Conservation (phyloP, 75 land plant species). For the Picea sitchensis region DNA sequence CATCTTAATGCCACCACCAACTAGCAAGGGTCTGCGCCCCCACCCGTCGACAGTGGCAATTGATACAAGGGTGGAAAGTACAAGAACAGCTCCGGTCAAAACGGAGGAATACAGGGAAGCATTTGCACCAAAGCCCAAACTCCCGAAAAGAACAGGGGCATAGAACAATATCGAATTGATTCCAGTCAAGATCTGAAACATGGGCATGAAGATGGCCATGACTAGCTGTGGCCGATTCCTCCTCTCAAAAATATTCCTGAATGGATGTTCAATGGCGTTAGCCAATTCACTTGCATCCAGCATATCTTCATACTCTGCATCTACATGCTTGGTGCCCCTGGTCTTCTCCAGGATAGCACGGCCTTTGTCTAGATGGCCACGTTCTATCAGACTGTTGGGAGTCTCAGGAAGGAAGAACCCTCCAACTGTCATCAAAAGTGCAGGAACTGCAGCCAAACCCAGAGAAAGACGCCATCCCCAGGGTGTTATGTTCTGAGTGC, state of each 20-base stretch:
- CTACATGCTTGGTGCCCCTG: constrained; percentile 55
- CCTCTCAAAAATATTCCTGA: constrained; percentile 54
- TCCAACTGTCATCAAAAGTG: constrained; percentile 41
- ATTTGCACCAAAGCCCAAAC: constrained; percentile 61
- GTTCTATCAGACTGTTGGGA: constrained; percentile 58
- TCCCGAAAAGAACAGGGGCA: constrained; percentile 80
- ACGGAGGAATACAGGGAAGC: constrained; percentile 82
- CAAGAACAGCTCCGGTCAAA: constrained; percentile 70
- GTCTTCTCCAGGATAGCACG: constrained; percentile 50
- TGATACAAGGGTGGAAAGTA: constrained; percentile 58
- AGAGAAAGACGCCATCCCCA: constrained; percentile 71
- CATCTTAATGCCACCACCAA: constrained; percentile 73
- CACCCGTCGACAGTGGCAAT: constrained; percentile 61
- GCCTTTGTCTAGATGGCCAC: constrained; percentile 42
- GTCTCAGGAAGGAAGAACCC: constrained; percentile 52
- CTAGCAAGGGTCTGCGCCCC: constrained; percentile 55
- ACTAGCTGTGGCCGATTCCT: constrained; percentile 80
- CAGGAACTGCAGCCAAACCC: constrained; percentile 56
- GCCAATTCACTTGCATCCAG: constrained; percentile 66
- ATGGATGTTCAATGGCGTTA: constrained; percentile 65
- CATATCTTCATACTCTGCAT: constrained; percentile 71
- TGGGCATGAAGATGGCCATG: constrained; percentile 73
- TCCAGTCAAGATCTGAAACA: constrained; percentile 75
- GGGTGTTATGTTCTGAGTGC: constrained; percentile 23
- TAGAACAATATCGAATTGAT: constrained; percentile 85